Conservation (phyloP, 2,329 filamentous ascomycete genomes). For the Diplodia sapinea region DNA sequence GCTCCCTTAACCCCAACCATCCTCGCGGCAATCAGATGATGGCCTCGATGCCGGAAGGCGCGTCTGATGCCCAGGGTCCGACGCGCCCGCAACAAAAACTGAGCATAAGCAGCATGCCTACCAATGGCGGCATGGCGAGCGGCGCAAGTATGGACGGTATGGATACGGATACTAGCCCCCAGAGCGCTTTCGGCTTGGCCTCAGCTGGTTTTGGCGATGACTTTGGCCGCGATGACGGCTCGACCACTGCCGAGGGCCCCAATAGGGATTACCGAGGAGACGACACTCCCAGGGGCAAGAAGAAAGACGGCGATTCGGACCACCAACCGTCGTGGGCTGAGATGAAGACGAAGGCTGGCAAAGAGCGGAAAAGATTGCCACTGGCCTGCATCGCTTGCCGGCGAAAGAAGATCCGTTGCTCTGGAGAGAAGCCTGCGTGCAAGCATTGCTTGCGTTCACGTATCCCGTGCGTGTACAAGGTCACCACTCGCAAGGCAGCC, state of each 20-base stretch:
- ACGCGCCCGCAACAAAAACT: constrained; percentile 32
- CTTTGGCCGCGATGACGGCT: constrained; percentile 37
- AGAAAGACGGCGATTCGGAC: constrained; percentile 37
- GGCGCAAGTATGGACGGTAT: constrained; percentile 39
- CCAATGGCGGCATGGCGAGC: constrained; percentile 34
- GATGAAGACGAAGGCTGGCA: constrained; percentile 74
- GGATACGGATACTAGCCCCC: constrained; percentile 44
- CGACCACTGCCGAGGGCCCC: constrained; percentile 28
- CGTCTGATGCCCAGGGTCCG: constrained; percentile 38
- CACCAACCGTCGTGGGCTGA: constrained; percentile 57
- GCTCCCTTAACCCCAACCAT: constrained; percentile 4
- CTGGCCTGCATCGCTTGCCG: constrained; percentile 95
- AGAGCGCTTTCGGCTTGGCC: constrained; percentile 39
- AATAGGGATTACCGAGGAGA: constrained; percentile 8
- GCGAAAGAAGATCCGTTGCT: constrained; percentile 97
- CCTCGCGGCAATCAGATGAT: constrained; percentile 10
- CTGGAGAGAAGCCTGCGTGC: constrained; percentile 95
- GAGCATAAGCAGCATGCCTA: constrained; percentile 38
- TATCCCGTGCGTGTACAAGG: constrained; percentile 97
- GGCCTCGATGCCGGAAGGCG: background rate
- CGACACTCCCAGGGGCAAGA: constrained; percentile 13
- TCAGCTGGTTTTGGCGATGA: constrained; percentile 42
- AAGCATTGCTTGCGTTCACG: constrained; percentile 93
- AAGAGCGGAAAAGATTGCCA: constrained; percentile 90
- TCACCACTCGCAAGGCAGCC: constrained; percentile 90